phyloP scores from a whole-genome alignment of 2,329 filamentous ascomycete species.

The Fusarium oxysporum region DNA sequence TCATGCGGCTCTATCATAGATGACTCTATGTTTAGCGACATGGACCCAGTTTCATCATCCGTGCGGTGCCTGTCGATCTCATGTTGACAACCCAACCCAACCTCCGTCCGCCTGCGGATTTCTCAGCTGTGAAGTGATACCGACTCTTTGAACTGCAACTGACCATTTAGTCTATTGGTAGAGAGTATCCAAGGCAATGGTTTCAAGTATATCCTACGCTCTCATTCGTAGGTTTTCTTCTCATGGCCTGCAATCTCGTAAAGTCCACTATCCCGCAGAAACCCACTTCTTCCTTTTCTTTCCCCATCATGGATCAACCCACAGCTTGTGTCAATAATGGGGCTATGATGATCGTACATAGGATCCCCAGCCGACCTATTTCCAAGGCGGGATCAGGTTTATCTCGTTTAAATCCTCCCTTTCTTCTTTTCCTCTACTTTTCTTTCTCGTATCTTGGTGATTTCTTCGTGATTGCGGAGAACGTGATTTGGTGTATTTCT shows the following conservation, averaged over 20 bases:
- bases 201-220: background rate
- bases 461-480: constrained; percentile 25
- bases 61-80: constrained; percentile 30
- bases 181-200: background rate
- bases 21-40: constrained; percentile 32
- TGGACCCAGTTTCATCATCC: constrained; percentile 1
- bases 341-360: constrained; percentile 34
- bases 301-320: constrained; percentile 20
- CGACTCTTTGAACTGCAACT: background rate
- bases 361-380: constrained; percentile 1
- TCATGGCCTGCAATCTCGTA: constrained; percentile 10
- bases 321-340: constrained; percentile 2
- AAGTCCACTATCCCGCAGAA: constrained; percentile 26
- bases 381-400: background rate
- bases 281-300: constrained; percentile 11
- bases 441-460: constrained; percentile 4
- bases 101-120: background rate
- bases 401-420: constrained; percentile 5
- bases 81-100: constrained; percentile 2
- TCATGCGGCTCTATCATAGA: constrained; percentile 26
- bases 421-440: background rate
- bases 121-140: background rate
- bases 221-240: background rate
- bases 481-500: background rate
- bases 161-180: background rate